A percentile compares a stretch with the other conserved stretches of the same genome.
phyloP scores from a whole-genome alignment of 176 grass and related monocot genomes.

The Panicum miliaceum region DNA sequence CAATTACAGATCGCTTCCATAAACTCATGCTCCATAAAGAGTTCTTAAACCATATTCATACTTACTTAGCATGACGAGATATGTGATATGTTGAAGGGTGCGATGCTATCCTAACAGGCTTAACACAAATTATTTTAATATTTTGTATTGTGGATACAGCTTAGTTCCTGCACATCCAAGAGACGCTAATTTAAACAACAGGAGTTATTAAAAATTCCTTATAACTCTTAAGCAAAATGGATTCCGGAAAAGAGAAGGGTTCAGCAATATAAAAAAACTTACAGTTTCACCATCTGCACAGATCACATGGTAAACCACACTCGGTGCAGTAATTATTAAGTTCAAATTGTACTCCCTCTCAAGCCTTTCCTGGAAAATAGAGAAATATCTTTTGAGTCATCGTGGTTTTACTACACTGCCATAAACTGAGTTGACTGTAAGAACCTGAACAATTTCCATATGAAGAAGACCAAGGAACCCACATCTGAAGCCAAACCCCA shows the following conservation, averaged over 20 bases:
- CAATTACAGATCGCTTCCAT: conserved; percentile 5
- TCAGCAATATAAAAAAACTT: conserved; percentile 43
- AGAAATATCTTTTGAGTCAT: conserved; percentile 20
- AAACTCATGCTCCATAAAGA: not conserved
- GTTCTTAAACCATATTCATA: not conserved
- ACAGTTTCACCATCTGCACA: conserved; percentile 79
- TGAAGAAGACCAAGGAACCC: conserved; percentile 96
- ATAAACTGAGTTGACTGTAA: conserved; percentile 36
- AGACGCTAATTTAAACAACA: conserved; percentile 20
- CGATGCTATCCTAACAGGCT: not conserved
- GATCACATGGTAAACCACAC: conserved; percentile 93
- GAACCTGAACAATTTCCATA: conserved; percentile 99
- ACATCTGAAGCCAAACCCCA: conserved; percentile 98
- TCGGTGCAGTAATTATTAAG: conserved; percentile 97
- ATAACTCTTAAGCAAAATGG: conserved; percentile 16
- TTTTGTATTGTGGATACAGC: not conserved
- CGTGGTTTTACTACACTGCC: conserved; percentile 34
- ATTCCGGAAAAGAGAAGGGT: not conserved
- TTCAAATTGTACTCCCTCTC: conserved; percentile 97
- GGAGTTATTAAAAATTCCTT: conserved; percentile 1
- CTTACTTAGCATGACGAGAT: not conserved
- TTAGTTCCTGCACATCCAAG: conserved; percentile 6
- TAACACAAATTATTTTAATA: not conserved
- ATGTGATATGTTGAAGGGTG: not conserved
- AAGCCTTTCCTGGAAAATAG: conserved; percentile 91